These are phyloP conservation scores for Kwoniella bestiolae DNA, from an alignment of 768 basidiomycete genomes.

Conservation along the genomic window DNA sequence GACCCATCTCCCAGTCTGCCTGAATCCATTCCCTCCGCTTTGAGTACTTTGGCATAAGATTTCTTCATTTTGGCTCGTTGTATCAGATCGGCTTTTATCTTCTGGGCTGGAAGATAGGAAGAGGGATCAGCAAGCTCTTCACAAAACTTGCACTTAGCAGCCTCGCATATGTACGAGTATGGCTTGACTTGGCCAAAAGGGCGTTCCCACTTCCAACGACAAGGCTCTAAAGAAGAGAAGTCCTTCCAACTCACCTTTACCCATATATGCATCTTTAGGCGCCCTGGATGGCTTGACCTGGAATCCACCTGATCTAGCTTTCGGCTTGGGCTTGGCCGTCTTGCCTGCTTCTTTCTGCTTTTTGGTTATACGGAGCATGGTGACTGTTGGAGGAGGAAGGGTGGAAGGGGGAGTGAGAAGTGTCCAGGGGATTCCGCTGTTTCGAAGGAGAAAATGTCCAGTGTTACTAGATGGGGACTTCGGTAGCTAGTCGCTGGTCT, in stretches of 20 bases:
- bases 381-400: slow-evolving; percentile 1
- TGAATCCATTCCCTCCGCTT: slow-evolving; percentile 75
- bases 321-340: slow-evolving; percentile 19
- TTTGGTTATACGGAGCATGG: slow-evolving; percentile 44
- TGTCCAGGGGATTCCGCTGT: not conserved
- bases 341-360: slow-evolving; percentile 39
- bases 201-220: too few species aligned
- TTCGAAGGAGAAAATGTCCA: too few species aligned
- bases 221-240: not conserved
- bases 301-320: slow-evolving; percentile 44
- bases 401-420: too few species aligned
- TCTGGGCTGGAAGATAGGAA: slow-evolving; percentile 42
- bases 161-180: not conserved
- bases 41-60: slow-evolving; percentile 71
- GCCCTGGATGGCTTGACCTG: slow-evolving; percentile 56
- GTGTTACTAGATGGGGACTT: too few species aligned
- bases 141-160: not conserved
- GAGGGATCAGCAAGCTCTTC: not conserved
- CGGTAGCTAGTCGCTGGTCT: too few species aligned
- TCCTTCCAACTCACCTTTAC: slow-evolving; percentile 53
- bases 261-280: slow-evolving; percentile 57
- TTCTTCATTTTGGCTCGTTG: slow-evolving; percentile 55
- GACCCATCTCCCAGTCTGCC: slow-evolving; percentile 64
- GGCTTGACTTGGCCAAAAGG: not conserved
- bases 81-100: slow-evolving; percentile 56